Percentiles rank a stretch among this genome's conserved stretches.
Evolutionary conservation across 441 rosid species (phyloP).

Genomic region (Dalechampia spathulata): DNA sequence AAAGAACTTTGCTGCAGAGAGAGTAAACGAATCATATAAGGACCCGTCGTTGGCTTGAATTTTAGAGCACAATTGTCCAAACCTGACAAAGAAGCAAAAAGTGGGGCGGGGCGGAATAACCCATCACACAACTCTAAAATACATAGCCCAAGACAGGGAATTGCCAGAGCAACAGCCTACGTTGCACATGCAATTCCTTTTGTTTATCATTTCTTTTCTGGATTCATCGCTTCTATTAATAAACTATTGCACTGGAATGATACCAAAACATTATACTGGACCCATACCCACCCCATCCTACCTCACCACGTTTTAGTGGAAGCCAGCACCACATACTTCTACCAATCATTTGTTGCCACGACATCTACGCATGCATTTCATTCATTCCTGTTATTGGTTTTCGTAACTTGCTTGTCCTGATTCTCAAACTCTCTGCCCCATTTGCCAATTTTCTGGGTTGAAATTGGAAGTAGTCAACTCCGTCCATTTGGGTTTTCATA

Average conservation of each 20-base stretch:
- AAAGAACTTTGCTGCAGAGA: not conserved
- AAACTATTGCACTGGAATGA: slow-evolving; percentile 36
- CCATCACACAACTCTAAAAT: slow-evolving; percentile 16
- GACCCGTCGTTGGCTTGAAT: slow-evolving; percentile 21
- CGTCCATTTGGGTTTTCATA: not conserved
- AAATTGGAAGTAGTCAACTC: slow-evolving; percentile 8
- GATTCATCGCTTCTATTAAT: slow-evolving; percentile 23
- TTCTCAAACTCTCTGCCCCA: not conserved
- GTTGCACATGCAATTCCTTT: slow-evolving; percentile 38
- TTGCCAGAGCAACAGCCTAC: slow-evolving; percentile 29
- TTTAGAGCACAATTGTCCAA: slow-evolving; percentile 39
- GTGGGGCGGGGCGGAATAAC: no score
- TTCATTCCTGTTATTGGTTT: not conserved
- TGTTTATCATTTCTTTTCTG: slow-evolving; percentile 20
- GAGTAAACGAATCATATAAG: not conserved
- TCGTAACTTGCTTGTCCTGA: slow-evolving; percentile 8
- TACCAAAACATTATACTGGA: slow-evolving; percentile 11
- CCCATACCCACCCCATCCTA: not conserved
- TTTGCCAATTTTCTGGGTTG: not conserved
- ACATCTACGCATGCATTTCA: not conserved
- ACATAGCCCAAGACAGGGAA: slow-evolving; percentile 25
- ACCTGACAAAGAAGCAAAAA: slow-evolving; percentile 18
- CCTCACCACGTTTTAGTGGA: slow-evolving; percentile 14
- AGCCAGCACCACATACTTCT: slow-evolving; percentile 17
- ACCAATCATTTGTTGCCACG: slow-evolving; percentile 8